Evolutionary conservation across 139 green algal genomes (phyloP).

Genomic region (Auxenochlorella pyrenoidosa): DNA sequence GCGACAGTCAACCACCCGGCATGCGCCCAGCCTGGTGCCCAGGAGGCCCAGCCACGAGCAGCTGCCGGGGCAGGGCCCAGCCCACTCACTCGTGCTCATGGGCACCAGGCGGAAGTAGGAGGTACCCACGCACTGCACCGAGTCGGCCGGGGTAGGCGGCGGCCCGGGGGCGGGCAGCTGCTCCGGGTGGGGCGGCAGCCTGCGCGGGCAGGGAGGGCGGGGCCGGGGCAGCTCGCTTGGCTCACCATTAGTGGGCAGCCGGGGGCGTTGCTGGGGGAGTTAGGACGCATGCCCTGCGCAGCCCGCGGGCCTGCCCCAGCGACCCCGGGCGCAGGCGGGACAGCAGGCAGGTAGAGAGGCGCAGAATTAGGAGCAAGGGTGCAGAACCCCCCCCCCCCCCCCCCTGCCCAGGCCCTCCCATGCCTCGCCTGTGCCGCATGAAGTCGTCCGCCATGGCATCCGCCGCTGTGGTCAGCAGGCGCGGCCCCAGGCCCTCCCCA

Average conservation of each 20-base stretch:
- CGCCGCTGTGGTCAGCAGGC: constrained; percentile 19
- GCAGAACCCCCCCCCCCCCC: too few species aligned
- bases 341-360: not conserved
- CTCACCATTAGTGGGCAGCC: not conserved
- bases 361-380: too few species aligned
- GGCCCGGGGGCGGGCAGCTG: constrained; percentile 15
- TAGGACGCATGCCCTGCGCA: not conserved
- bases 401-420: not conserved
- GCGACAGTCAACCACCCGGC: not conserved
- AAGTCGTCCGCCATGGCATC: constrained; percentile 41
- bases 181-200: constrained; percentile 33
- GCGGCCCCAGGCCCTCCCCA: constrained; percentile 17
- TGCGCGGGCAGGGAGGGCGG: not conserved
- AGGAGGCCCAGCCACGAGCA: too few species aligned
- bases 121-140: constrained; percentile 13
- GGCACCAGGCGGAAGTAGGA: constrained; percentile 18
- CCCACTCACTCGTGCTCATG: constrained; percentile 5
- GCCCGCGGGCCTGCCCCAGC: not conserved
- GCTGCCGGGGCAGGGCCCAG: too few species aligned
- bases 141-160: not conserved
- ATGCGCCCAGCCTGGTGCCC: not conserved
- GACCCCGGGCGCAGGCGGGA: too few species aligned
- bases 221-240: not conserved
- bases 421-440: constrained; percentile 19
- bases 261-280: not conserved